Evolutionary conservation across 352 stramenopile genomes (phyloP).

Genomic region (Phytophthora podocarpi): DNA sequence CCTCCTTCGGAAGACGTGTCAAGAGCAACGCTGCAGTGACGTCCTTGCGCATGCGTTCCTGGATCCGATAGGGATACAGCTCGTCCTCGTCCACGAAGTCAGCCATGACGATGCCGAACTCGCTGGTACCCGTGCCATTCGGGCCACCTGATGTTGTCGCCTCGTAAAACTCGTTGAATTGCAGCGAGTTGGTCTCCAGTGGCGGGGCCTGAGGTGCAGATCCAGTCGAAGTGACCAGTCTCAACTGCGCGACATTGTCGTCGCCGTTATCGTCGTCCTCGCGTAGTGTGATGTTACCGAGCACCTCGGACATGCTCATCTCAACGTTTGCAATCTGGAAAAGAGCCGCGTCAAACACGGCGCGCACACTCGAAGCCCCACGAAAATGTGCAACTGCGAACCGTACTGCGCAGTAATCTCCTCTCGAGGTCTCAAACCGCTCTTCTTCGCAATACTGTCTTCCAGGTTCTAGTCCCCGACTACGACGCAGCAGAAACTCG

Average conservation of each 20-base stretch:
- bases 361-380: conserved; percentile 26
- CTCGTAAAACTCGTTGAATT: conserved; percentile 42
- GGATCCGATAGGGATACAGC: conserved; percentile 35
- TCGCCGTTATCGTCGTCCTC: conserved; percentile 45
- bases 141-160: conserved; percentile 12
- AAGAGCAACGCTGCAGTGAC: conserved; percentile 34
- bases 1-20: conserved; percentile 26
- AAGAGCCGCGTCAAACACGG: conserved; percentile 44
- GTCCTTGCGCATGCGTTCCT: conserved; percentile 36
- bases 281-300: conserved; percentile 53
- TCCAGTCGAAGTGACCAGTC: conserved; percentile 32
- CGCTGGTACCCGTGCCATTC: conserved; percentile 7
- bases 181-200: conserved; percentile 44
- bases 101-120: conserved; percentile 32
- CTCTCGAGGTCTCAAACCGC: conserved; percentile 35
- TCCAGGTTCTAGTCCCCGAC: conserved; percentile 32
- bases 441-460: conserved; percentile 40
- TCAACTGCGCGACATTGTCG: conserved; percentile 37
- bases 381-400: conserved; percentile 48
- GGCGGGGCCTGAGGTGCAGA: conserved; percentile 17
- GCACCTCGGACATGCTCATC: conserved; percentile 51
- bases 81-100: conserved; percentile 50
- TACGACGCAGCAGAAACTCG: conserved; percentile 37
- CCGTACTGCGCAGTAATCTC: conserved; percentile 39
- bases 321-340: conserved; percentile 50